Base-by-base conservation (phyloP, 2,329 filamentous ascomycete species). In the Curvularia lunata region DNA sequence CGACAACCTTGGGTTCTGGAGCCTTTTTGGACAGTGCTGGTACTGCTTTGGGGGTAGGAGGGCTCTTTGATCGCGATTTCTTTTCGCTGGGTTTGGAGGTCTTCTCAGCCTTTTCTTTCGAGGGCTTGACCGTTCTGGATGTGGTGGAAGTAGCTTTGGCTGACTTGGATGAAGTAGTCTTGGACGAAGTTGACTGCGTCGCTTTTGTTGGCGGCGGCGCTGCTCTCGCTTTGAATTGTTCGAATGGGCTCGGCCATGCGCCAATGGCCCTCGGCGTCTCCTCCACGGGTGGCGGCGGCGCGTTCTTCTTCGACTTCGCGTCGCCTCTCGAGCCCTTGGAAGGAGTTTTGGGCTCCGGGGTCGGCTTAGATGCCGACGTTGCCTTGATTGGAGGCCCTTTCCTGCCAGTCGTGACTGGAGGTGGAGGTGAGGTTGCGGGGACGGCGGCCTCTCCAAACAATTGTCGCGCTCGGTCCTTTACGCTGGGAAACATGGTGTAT, bases 401-500 rank as follows among this genome's bases (percentile, higher is more conserved):
- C 45, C 48, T 58, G 46, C 51, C 53, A 12, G 53, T 59, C 23
- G 51, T 52, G n/a, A 56, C 51, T 25, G 59, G 59, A 32, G 55
- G 55, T 3, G 56, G 52, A 41, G 59, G 51, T 25, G 56, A 30
- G 9, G 46, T 34, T 18, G 41, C 52, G 9, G 59, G 48, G 19
- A 55, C 23, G 7, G 51, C 56, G 23, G 48, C 40, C 18, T 59
- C 56, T 13, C 48, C 52, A 40, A 61, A 55, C 21, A 61, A 28
- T 45, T 63, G 60, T 41, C 54, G 56, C 37, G 54, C 60, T 59
- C 65, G 54, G 54, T 67, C 63, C 54, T 65, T 67, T 18, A 67
- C 64, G 49, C 64, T 65, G 55, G 62, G 58, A 53, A 65, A 67
- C 64, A 66, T 66, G 25, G 56, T 59, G 56, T 56, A 48, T 38